These are phyloP conservation scores for Neurospora sp. DNA, from an alignment of 495 filamentous ascomycete species.

Conservation along the genomic window DNA sequence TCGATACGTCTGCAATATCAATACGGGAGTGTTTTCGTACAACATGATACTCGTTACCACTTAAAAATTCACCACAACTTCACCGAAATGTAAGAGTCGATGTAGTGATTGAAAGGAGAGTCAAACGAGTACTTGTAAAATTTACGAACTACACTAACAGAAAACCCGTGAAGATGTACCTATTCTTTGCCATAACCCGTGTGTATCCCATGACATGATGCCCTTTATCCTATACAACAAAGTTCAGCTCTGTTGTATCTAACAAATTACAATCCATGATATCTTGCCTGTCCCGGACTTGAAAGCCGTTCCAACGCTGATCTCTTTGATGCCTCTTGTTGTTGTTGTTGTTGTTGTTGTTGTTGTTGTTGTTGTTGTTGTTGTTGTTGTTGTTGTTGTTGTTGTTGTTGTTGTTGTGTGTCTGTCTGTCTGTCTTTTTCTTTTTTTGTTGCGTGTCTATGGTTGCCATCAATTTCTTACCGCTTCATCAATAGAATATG, in stretches of 20 bases:
- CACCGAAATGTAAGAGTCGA: neutral
- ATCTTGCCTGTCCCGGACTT: neutral
- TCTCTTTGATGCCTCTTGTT: neutral
- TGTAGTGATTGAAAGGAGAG: neutral
- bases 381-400: neutral
- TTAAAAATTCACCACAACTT: neutral
- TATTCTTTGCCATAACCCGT: neutral
- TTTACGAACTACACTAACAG: neutral
- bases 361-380: no score
- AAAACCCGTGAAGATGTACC: neutral
- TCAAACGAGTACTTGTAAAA: neutral
- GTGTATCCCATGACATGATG: neutral
- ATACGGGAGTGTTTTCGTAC: neutral
- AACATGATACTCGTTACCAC: neutral
- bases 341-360: neutral
- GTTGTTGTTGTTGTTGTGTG: neutral
- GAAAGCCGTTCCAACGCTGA: neutral
- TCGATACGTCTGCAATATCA: neutral
- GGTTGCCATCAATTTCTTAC: neutral
- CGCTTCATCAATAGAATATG: neutral
- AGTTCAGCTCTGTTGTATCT: neutral
- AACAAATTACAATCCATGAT: neutral
- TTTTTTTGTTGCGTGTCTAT: neutral
- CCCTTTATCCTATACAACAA: neutral
- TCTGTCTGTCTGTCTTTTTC: neutral